phyloP scores from a whole-genome alignment of 2,329 filamentous ascomycete genomes.

The Epichloe gansuensis region DNA sequence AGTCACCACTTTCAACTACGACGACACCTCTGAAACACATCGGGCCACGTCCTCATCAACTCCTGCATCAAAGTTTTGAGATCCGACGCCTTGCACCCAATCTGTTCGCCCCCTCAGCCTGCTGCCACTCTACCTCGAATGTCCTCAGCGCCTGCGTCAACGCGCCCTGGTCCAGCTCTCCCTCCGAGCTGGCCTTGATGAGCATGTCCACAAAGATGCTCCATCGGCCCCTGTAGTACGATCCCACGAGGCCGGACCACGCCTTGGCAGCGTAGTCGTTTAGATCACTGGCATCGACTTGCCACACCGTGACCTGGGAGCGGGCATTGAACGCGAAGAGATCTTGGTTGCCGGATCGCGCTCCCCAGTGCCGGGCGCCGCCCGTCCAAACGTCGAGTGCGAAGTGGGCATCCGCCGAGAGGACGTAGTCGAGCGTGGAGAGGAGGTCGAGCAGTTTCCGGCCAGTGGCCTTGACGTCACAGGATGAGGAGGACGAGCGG shows the following conservation, averaged over 20 bases:
- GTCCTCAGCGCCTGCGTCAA: neutral
- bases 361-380: conserved; percentile 20
- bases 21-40: neutral
- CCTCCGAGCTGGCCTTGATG: conserved; percentile 1
- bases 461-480: conserved; percentile 10
- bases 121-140: conserved; percentile 6
- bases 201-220: conserved; percentile 31
- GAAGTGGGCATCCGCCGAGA: conserved; percentile 30
- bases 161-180: neutral
- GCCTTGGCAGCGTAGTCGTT: conserved; percentile 37
- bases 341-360: conserved; percentile 11
- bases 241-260: conserved; percentile 33
- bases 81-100: neutral
- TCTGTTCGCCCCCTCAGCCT: neutral
- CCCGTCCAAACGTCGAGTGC: conserved; percentile 28
- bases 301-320: conserved; percentile 39
- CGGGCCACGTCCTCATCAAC: neutral
- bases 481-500: conserved; percentile 10
- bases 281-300: conserved; percentile 21
- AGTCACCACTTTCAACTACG: neutral
- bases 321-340: conserved; percentile 34
- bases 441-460: conserved; percentile 22
- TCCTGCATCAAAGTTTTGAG: neutral
- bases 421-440: conserved; percentile 26
- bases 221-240: conserved; percentile 36